Percentiles rank a stretch among this genome's conserved stretches.
These are phyloP conservation scores for Xylaria bambusicola DNA, from an alignment of 495 filamentous ascomycete species.

Conservation along the genomic window DNA sequence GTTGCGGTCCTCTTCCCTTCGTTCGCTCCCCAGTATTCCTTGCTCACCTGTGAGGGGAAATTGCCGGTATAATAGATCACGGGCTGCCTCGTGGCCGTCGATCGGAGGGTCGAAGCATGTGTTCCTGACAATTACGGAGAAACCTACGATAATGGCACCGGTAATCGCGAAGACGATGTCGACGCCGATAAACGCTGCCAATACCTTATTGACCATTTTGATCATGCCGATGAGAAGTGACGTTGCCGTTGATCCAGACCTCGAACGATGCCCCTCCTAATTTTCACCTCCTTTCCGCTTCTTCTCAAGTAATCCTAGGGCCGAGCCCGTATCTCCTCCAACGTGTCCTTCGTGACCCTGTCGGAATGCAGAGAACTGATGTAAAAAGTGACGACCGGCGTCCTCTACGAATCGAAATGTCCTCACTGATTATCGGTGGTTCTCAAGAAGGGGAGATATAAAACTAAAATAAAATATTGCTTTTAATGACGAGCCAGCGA, in stretches of 20 bases:
- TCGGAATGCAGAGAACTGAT: conserved; percentile 22
- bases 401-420: conserved; percentile 35
- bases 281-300: conserved; percentile 19
- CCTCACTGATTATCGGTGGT: conserved; percentile 7
- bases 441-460: neutral
- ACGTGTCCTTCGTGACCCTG: conserved; percentile 14
- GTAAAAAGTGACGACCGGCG: conserved; percentile 49
- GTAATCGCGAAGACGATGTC: conserved; percentile 64
- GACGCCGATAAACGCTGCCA: conserved; percentile 55
- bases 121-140: conserved; percentile 60
- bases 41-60: conserved; percentile 61
- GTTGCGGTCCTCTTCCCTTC: neutral
- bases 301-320: conserved; percentile 8
- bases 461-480: neutral
- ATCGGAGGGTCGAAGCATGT: conserved; percentile 45
- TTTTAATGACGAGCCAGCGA: conserved; percentile 22
- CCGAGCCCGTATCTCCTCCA: conserved; percentile 19
- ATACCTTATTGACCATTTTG: conserved; percentile 60
- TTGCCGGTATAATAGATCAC: conserved; percentile 60
- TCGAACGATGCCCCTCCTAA: neutral
- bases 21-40: neutral
- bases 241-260: neutral
- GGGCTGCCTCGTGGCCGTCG: conserved; percentile 59
- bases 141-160: conserved; percentile 64
- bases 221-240: neutral